Evolutionary conservation across 495 filamentous ascomycete genomes (phyloP).

Genomic region (Schizothecium vesticola): DNA sequence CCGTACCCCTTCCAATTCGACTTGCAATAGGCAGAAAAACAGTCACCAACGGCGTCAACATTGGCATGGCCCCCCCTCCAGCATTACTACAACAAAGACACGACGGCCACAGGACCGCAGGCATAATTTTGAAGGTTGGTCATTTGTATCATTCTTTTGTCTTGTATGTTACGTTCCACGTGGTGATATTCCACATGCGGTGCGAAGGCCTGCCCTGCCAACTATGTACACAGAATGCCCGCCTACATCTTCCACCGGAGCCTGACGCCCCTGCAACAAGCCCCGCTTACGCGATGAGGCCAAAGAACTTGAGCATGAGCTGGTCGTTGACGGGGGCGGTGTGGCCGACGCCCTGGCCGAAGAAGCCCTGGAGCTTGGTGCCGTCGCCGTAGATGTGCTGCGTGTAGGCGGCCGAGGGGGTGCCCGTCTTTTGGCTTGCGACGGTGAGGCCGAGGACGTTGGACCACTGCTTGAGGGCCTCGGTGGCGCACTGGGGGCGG

Average conservation of each 20-base stretch:
- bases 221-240: neutral
- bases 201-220: neutral
- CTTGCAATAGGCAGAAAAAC: neutral
- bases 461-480: slow-evolving; percentile 56
- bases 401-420: slow-evolving; percentile 38
- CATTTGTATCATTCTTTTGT: neutral
- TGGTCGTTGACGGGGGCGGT: slow-evolving; percentile 38
- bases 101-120: neutral
- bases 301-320: slow-evolving; percentile 36
- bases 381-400: slow-evolving; percentile 42
- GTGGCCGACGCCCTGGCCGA: slow-evolving; percentile 46
- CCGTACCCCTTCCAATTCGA: neutral
- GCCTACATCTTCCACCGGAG: neutral
- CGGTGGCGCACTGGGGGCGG: slow-evolving; percentile 43
- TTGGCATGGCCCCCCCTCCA: neutral
- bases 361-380: slow-evolving; percentile 41
- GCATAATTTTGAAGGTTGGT: neutral
- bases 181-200: neutral
- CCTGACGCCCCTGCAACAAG: neutral
- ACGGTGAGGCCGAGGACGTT: slow-evolving; percentile 41
- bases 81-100: neutral
- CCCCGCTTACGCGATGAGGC: slow-evolving; percentile 28
- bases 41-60: neutral
- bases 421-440: slow-evolving; percentile 29
- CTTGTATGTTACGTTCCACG: neutral